Base-by-base conservation (phyloP, 2,329 filamentous ascomycete species). In the Didymella segeticola region DNA sequence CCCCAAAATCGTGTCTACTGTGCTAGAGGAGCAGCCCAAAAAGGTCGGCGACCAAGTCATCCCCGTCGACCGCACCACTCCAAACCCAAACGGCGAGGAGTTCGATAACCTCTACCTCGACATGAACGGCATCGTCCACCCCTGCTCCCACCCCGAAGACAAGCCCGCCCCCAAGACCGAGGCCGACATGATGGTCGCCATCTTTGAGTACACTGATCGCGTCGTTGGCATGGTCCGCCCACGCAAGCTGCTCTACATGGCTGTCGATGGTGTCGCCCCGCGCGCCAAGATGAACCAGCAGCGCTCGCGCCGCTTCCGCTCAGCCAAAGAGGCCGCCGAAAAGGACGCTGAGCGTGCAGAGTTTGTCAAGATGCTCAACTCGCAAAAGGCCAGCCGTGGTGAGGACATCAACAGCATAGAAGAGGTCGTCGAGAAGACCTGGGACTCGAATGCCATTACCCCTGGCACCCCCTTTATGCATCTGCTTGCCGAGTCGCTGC, bases 231-330 rank as follows among this genome's bases (percentile, higher is more conserved):
- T 99, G 93, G 93, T 96, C 62, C 90, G 95, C 56, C 95, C 95
- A 9, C 87, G 95, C 66, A 98, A 97, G 78, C 80, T 99, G 42
- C 84, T 99, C 50, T 95, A 98, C 90, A 97, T 99, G 71, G 95
- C 95, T 68, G 93, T 99, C 73, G 95, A 99, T 78, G 95, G 95
- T 73, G 95, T 99, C 61, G 95, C 95, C 4, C 96, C 95, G 39
- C 89, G 95, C 75, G 96, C 96, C 54, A 99, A 99, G 78, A 99
- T 99, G 95, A 99, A 99, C 74, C 96, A 99, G 74, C 95, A 99
- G 78, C 91, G 95, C 58, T 96, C 95, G 34, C 86, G 95, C 75
- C 91, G 95, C 68, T 99, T 99, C 78, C 89, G 95, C 58, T 90
- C 93, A 19, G 95, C 93, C 2, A 91, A 93, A 74, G 95, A 99